Evolutionary conservation across 352 stramenopile species (phyloP).

Genomic region (Phytophthora pini): DNA sequence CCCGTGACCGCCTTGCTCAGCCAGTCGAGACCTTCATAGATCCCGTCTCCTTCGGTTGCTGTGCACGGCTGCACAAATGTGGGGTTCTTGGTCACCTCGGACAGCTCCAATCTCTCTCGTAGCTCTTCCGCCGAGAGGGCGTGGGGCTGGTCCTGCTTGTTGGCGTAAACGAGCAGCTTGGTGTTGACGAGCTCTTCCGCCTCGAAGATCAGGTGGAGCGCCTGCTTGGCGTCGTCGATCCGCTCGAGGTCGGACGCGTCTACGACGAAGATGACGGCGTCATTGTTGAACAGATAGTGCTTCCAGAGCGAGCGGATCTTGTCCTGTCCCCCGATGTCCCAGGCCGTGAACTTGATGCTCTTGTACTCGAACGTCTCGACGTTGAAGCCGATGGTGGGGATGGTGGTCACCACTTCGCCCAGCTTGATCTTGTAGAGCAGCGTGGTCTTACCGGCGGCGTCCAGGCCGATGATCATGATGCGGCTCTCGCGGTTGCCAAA

Average conservation of each 20-base stretch:
- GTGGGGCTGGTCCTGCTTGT: slow-evolving; percentile 56
- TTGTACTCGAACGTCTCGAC: slow-evolving; percentile 81
- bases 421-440: slow-evolving; percentile 93
- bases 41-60: slow-evolving; percentile 40
- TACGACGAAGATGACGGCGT: slow-evolving; percentile 88
- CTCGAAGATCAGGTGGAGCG: slow-evolving; percentile 51
- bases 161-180: slow-evolving; percentile 59
- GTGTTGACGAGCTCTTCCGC: slow-evolving; percentile 46
- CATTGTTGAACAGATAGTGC: slow-evolving; percentile 70
- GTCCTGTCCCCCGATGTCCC: slow-evolving; percentile 79
- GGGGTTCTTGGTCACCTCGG: slow-evolving; percentile 44
- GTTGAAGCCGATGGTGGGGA: slow-evolving; percentile 91
- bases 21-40: slow-evolving; percentile 63
- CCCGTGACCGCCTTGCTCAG: slow-evolving; percentile 44
- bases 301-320: slow-evolving; percentile 62
- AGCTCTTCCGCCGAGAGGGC: slow-evolving; percentile 43
- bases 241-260: slow-evolving; percentile 64
- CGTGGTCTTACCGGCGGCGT: slow-evolving; percentile 97
- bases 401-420: slow-evolving; percentile 68
- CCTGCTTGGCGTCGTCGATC: slow-evolving; percentile 51
- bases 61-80: slow-evolving; percentile 42
- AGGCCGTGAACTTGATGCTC: slow-evolving; percentile 81
- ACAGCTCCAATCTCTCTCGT: slow-evolving; percentile 39
- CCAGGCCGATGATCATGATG: slow-evolving; percentile 93
- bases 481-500: slow-evolving; percentile 47